Evolutionary conservation across 768 basidiomycete genomes (phyloP).

Genomic region (Pholiota conissans): DNA sequence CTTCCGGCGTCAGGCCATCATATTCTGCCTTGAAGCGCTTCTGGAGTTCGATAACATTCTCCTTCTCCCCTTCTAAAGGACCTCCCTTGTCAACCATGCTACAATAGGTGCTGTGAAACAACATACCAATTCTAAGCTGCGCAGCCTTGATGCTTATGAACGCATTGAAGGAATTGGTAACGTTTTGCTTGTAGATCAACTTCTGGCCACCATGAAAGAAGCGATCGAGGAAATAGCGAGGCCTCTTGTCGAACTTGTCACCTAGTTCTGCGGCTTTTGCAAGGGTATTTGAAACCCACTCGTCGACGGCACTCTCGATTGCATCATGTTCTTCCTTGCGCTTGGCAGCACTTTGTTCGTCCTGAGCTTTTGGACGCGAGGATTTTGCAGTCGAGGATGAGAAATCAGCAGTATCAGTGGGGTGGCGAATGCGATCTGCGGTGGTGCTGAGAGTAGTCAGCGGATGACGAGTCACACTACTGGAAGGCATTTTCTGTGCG

Average conservation of each 20-base stretch:
- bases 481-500: too few species aligned
- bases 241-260: slow-evolving; percentile 2
- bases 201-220: slow-evolving; percentile 2
- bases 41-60: not conserved
- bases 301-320: not conserved
- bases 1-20: not conserved
- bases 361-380: not conserved
- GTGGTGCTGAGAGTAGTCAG: not conserved
- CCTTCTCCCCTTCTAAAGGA: not conserved
- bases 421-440: not conserved
- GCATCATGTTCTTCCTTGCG: not conserved
- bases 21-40: slow-evolving; percentile 9
- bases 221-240: slow-evolving; percentile 4
- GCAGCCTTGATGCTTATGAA: slow-evolving; percentile 3
- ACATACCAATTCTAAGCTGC: slow-evolving; percentile 2
- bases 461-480: not conserved
- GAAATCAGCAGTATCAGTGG: not conserved
- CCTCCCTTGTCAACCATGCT: not conserved
- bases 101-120: not conserved
- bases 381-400: not conserved
- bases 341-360: not conserved
- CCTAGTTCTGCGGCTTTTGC: not conserved
- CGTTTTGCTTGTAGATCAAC: not conserved
- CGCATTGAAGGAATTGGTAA: slow-evolving; percentile 5
- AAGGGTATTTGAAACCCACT: not conserved